phyloP scores from a whole-genome alignment of 345 rosid species.

The Aegle marmelos region DNA sequence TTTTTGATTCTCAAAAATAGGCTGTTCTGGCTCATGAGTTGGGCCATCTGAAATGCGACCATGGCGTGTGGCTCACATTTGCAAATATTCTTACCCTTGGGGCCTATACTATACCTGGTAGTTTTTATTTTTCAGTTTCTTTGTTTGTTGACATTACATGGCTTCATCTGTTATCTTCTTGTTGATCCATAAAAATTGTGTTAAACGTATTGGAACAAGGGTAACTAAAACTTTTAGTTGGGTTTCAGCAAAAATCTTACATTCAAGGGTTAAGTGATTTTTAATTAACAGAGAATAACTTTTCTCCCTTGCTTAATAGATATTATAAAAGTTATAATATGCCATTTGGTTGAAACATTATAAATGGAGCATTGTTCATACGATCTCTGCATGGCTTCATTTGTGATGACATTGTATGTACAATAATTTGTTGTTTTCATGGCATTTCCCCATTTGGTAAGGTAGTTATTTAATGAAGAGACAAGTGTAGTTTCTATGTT shows the following conservation, averaged over 20 bases:
- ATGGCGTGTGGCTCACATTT: conserved; percentile 96
- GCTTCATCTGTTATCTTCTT: background rate
- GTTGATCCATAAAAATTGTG: background rate
- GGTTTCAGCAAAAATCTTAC: background rate
- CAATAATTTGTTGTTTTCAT: background rate
- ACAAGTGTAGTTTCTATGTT: background rate
- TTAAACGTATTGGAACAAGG: background rate
- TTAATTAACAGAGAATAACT: background rate
- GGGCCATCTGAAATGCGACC: conserved; percentile 96
- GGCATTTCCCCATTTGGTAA: background rate
- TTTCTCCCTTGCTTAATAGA: background rate
- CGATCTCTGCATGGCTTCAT: background rate
- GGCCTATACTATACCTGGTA: conserved; percentile 92
- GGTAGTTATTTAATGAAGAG: background rate
- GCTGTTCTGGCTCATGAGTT: conserved; percentile 97
- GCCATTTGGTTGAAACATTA: background rate
- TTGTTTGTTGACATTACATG: conserved; percentile 4
- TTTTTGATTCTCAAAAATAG: conserved; percentile 32
- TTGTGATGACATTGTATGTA: background rate
- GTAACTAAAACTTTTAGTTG: background rate
- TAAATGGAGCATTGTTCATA: background rate
- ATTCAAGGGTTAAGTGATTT: background rate
- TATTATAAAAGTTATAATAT: background rate
- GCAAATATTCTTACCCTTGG: conserved; percentile 93
- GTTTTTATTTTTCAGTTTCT: conserved; percentile 30